Conservation (phyloP, 1,139 yeast genomes). For the Protomyces arabidopsidicola region DNA sequence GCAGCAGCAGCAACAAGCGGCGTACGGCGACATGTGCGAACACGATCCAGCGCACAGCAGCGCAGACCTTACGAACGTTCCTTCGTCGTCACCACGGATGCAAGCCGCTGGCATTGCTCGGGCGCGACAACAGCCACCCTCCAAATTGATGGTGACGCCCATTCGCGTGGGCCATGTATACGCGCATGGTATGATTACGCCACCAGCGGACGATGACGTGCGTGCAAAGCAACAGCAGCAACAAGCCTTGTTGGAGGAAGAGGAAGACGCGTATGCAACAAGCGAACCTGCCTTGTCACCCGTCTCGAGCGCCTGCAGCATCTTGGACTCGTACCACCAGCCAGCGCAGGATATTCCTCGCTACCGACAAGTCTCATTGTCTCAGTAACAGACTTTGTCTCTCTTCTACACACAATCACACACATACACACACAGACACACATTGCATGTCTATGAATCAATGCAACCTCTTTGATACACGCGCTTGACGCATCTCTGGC, state of each 20-base stretch:
- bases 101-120: slow-evolving; percentile 12
- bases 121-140: slow-evolving; percentile 11
- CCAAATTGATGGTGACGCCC: slow-evolving; percentile 15
- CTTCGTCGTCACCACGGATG: slow-evolving; percentile 8
- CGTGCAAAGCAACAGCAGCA: slow-evolving; percentile 1
- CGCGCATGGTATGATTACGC: slow-evolving; percentile 27
- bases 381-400: background rate
- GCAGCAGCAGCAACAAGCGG: background rate
- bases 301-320: slow-evolving; percentile 19
- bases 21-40: background rate
- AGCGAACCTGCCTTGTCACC: slow-evolving; percentile 12
- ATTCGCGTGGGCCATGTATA: slow-evolving; percentile 19
- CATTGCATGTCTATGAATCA: no score
- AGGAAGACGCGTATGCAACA: slow-evolving; percentile 7
- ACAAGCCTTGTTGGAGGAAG: background rate
- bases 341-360: background rate
- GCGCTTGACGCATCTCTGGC: no score
- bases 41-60: background rate
- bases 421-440: no score
- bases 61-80: background rate
- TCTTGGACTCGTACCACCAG: slow-evolving; percentile 21
- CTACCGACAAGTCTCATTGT: background rate
- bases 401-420: no score
- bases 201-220: slow-evolving; percentile 22
- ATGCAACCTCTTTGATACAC: no score